Evolutionary conservation across 306 rosid species (phyloP).

Genomic region (Lablab purpureus): DNA sequence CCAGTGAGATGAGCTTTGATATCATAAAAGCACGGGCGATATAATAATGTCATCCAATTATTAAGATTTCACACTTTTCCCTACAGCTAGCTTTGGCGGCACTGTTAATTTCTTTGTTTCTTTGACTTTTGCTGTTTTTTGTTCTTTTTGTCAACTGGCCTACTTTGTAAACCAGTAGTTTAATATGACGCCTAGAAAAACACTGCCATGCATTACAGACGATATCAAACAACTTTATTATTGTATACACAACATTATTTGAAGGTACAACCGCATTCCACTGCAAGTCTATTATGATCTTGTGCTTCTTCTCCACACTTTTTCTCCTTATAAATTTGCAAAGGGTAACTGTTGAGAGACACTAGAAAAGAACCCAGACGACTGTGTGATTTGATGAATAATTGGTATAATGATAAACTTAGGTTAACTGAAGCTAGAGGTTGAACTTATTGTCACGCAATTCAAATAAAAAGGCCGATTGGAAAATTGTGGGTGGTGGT

Average conservation of each 20-base stretch:
- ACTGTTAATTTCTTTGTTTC: slow-evolving; percentile 12
- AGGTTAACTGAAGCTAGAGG: neutral
- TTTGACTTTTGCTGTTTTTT: neutral
- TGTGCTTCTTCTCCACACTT: neutral
- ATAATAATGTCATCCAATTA: slow-evolving; percentile 38
- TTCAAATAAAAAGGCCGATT: neutral
- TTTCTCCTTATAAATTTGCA: neutral
- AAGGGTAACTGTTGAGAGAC: neutral
- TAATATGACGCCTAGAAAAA: slow-evolving; percentile 24
- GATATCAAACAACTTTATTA: slow-evolving; percentile 28
- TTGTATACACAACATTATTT: slow-evolving; percentile 43
- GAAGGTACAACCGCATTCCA: slow-evolving; percentile 27
- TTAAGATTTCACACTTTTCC: slow-evolving; percentile 23
- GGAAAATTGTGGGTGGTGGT: neutral
- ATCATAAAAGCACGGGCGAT: slow-evolving; percentile 54
- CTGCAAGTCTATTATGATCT: neutral
- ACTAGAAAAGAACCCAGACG: neutral
- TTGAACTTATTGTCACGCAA: neutral
- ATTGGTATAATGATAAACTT: neutral
- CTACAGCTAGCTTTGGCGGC: slow-evolving; percentile 28
- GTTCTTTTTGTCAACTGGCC: slow-evolving; percentile 23
- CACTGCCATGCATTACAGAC: slow-evolving; percentile 26
- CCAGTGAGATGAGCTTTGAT: slow-evolving; percentile 53
- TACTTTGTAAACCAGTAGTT: slow-evolving; percentile 25
- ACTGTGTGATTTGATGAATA: neutral